Conservation (phyloP, 345 rosid genomes). For the Triadica sebifera region DNA sequence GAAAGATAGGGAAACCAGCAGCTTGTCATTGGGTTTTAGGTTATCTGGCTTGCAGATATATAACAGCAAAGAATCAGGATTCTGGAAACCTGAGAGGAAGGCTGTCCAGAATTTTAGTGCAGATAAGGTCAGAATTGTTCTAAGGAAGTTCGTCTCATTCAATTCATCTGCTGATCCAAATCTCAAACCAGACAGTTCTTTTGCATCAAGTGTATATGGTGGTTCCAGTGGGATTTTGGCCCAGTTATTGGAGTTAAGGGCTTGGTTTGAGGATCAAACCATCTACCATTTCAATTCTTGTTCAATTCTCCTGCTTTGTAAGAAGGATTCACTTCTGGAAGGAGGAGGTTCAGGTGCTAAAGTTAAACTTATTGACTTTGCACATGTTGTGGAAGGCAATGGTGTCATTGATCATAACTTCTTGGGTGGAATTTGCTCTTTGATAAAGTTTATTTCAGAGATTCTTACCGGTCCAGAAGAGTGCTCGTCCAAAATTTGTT, state of each 20-base stretch:
- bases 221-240: constrained; percentile 66
- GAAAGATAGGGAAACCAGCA: constrained; percentile 62
- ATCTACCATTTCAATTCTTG: constrained; percentile 78
- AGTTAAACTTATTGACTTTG: constrained; percentile 88
- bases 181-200: constrained; percentile 53
- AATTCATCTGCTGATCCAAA: constrained; percentile 34
- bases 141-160: constrained; percentile 81
- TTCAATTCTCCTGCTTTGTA: constrained; percentile 74
- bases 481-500: constrained; percentile 20
- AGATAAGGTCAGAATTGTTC: constrained; percentile 52
- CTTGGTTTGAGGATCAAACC: constrained; percentile 93
- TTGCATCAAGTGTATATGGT: constrained; percentile 53
- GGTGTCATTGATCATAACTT: constrained; percentile 94
- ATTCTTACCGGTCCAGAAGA: constrained; percentile 49
- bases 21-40: constrained; percentile 63
- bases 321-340: constrained; percentile 44
- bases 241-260: constrained; percentile 72
- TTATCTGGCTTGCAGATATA: constrained; percentile 69
- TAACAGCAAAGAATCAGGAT: constrained; percentile 36
- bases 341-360: constrained; percentile 39
- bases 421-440: constrained; percentile 90
- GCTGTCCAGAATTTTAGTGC: constrained; percentile 37
- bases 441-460: constrained; percentile 74
- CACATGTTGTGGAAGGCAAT: constrained; percentile 79
- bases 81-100: constrained; percentile 71